phyloP scores from a whole-genome alignment of 805 yeast genomes.

The Metschnikowia continentalis region DNA sequence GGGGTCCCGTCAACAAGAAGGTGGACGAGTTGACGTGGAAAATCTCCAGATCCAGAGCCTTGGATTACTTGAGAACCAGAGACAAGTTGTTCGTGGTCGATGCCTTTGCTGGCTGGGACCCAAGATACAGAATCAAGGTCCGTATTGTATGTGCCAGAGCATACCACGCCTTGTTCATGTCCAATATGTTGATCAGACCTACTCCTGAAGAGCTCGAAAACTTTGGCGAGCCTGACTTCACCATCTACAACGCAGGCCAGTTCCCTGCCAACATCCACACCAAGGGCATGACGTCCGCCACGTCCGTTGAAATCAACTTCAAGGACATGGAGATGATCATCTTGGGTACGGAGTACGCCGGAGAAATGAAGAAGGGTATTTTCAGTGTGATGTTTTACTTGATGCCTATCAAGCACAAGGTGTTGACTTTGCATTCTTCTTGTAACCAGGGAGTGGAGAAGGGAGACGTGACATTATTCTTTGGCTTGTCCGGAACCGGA shows the following conservation, averaged over 20 bases:
- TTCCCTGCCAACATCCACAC: constrained; percentile 97
- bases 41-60: constrained; percentile 92
- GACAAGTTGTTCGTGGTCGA: constrained; percentile 91
- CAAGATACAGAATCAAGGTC: constrained; percentile 92
- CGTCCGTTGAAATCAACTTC: constrained; percentile 94
- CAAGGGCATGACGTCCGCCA: constrained; percentile 93
- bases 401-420: constrained; percentile 91
- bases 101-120: constrained; percentile 99
- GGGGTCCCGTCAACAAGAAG: constrained; percentile 99
- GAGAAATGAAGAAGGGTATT: constrained; percentile 99
- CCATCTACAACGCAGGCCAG: constrained; percentile 97
- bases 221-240: constrained; percentile 97
- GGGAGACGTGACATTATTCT: constrained; percentile 90
- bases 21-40: constrained; percentile 93
- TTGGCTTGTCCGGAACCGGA: constrained; percentile 97
- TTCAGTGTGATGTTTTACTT: constrained; percentile 98
- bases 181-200: constrained; percentile 96
- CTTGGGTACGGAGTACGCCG: constrained; percentile 98
- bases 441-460: constrained; percentile 81
- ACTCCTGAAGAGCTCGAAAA: constrained; percentile 79
- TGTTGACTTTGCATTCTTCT: constrained; percentile 91
- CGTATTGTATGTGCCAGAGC: constrained; percentile 97
- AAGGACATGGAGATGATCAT: constrained; percentile 98
- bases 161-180: constrained; percentile 96
- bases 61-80: constrained; percentile 94